Conservation (phyloP, 1,284 basidiomycete species). For the Trichosporon asahii region DNA sequence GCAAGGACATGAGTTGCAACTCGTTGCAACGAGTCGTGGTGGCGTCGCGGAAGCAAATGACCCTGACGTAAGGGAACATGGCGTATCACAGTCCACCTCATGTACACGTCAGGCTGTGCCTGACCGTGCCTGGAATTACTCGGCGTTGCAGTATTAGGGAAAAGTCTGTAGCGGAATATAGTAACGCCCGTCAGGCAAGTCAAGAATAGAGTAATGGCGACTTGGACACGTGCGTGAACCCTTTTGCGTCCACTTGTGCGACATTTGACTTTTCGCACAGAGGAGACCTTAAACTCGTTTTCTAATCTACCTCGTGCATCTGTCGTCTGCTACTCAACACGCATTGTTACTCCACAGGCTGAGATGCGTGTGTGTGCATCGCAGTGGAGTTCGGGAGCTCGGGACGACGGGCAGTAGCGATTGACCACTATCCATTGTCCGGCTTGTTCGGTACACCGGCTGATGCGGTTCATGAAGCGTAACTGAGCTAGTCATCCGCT, state of each 20-base stretch:
- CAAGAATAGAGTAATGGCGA: slow-evolving; percentile 4
- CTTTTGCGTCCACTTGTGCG: background rate
- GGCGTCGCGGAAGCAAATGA: no score
- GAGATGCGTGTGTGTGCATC: background rate
- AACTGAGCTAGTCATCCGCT: no score
- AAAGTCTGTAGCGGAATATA: no score
- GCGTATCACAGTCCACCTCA: no score
- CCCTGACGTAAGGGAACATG: no score
- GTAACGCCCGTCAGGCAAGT: background rate
- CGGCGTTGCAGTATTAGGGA: no score
- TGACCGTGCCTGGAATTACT: no score
- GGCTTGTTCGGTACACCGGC: background rate
- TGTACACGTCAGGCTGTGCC: no score
- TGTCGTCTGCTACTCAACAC: background rate
- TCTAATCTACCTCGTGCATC: background rate
- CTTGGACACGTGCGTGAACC: slow-evolving; percentile 8
- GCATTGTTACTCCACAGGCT: background rate
- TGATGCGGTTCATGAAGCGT: background rate
- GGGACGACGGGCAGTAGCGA: background rate
- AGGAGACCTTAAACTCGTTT: background rate
- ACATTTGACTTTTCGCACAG: slow-evolving; percentile 3
- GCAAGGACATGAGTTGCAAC: no score
- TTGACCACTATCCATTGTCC: background rate
- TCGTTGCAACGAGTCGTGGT: no score
- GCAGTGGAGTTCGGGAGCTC: background rate